phyloP scores from a whole-genome alignment of 2,329 filamentous ascomycete species.

The Lecanosticta acicola region DNA sequence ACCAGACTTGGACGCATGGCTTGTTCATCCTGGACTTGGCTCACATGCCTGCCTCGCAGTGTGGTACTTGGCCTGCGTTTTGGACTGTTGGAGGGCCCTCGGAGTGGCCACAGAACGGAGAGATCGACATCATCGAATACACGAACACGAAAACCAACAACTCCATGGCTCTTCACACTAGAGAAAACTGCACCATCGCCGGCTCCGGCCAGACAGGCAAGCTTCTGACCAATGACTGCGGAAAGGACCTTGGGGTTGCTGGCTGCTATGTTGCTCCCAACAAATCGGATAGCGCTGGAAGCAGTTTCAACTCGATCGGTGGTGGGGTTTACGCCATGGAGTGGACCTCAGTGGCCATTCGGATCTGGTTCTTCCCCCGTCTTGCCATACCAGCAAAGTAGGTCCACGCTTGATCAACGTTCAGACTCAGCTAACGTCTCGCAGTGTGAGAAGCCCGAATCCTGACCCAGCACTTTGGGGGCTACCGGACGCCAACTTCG shows the following conservation, averaged over 20 bases:
- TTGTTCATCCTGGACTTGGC: conserved; percentile 66
- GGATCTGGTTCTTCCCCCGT: conserved; percentile 36
- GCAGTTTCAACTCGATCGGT: conserved; percentile 42
- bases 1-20: conserved; percentile 57
- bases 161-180: conserved; percentile 34
- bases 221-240: conserved; percentile 50
- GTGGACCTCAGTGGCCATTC: conserved; percentile 28
- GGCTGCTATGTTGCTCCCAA: conserved; percentile 48
- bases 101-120: conserved; percentile 34
- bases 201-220: conserved; percentile 22
- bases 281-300: conserved; percentile 30
- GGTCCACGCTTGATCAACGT: conserved; percentile 16
- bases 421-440: conserved; percentile 33
- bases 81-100: conserved; percentile 52
- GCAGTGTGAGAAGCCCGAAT: conserved; percentile 36
- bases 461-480: conserved; percentile 62
- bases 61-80: conserved; percentile 65
- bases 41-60: conserved; percentile 68
- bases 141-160: conserved; percentile 32
- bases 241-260: conserved; percentile 46
- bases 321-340: conserved; percentile 36
- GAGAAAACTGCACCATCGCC: conserved; percentile 29
- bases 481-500: conserved; percentile 59
- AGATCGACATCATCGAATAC: conserved; percentile 38
- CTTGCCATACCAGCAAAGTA: conserved; percentile 29